Evolutionary conservation across 176 grass and related monocot genomes (phyloP).

Genomic region (Oryza coarctata): DNA sequence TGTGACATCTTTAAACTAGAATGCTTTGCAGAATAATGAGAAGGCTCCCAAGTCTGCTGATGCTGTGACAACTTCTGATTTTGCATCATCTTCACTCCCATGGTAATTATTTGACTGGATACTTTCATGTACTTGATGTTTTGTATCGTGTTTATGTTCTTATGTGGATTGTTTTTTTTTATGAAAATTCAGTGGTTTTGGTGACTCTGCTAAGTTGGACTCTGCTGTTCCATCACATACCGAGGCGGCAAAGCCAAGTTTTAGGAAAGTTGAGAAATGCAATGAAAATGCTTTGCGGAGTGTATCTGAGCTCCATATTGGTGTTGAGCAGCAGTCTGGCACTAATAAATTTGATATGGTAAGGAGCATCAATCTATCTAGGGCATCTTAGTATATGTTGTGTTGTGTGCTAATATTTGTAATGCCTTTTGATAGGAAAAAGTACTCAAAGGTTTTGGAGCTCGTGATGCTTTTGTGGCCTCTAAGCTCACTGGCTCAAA

Average conservation of each 20-base stretch:
- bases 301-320: slow-evolving; percentile 81
- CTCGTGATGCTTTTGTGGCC: slow-evolving; percentile 41
- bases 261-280: slow-evolving; percentile 60
- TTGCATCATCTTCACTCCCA: slow-evolving; percentile 26
- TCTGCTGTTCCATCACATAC: slow-evolving; percentile 15
- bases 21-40: slow-evolving; percentile 35
- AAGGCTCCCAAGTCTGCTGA: slow-evolving; percentile 28
- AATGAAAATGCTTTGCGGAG: slow-evolving; percentile 67
- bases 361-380: slow-evolving; percentile 2
- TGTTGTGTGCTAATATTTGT: background rate
- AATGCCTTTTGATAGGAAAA: slow-evolving; percentile 67
- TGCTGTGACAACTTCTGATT: slow-evolving; percentile 24
- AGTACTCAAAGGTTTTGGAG: slow-evolving; percentile 78
- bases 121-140: background rate
- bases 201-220: slow-evolving; percentile 31
- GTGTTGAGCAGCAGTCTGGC: slow-evolving; percentile 58
- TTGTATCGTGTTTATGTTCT: slow-evolving; percentile 5
- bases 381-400: background rate
- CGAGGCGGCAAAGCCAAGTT: slow-evolving; percentile 45
- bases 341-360: slow-evolving; percentile 88
- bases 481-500: slow-evolving; percentile 32
- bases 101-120: slow-evolving; percentile 36
- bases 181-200: slow-evolving; percentile 25
- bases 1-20: slow-evolving; percentile 37
- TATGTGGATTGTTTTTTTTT: slow-evolving; percentile 3